Base-by-base conservation (phyloP, 1,139 yeast species). In the Yamadazyma buinensis region DNA sequence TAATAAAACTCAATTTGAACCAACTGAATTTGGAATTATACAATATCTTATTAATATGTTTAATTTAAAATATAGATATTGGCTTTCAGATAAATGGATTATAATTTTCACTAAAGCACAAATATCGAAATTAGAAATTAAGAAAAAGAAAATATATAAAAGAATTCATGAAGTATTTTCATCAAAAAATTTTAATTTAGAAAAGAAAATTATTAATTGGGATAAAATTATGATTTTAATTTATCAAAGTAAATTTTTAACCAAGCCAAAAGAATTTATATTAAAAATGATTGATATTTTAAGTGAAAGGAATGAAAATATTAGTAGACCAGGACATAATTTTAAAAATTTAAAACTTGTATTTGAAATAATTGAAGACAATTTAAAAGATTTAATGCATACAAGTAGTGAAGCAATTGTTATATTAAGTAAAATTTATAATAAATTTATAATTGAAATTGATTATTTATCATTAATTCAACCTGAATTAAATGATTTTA, bases 401-500 rank as follows among this genome's bases (percentile, higher is more conserved):
- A 39, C 41, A 3, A 37, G 27, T 6, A 34, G 41, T 17, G 42
- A 37, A 30, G 36, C 36, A 10, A 33, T 35, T 12, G 41, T 38
- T 3, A 29, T 38, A 5, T 28, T 41, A 13, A 30, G 34, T 4
- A 33, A 26, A 25, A 13, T 39, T 7, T 39, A 28, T 30, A 33
- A 19, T 7, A 30, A 20, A 20, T 42, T 42, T 26, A 7, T 19
- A n/a, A 23, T 39, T 15, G 46, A 40, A 28, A 23, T 42, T 6
- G 29, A 35, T 14, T 40, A 35, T 21, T 23, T 39, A 15, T 25
- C 15, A 11, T 9, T 29, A 2, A 22, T 33, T 14, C 24, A 29
- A 6, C 28, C 30, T 4, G 24, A 15, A 20, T 33, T 37, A 7
- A 11, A 23, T 14, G 36, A 39, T 24, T 37, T 37, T n/a, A 15